Percentiles rank a stretch among this genome's conserved stretches.
These are phyloP conservation scores for Stephania japonica DNA, from an alignment of 164 flowering plant species.

Conservation along the genomic window DNA sequence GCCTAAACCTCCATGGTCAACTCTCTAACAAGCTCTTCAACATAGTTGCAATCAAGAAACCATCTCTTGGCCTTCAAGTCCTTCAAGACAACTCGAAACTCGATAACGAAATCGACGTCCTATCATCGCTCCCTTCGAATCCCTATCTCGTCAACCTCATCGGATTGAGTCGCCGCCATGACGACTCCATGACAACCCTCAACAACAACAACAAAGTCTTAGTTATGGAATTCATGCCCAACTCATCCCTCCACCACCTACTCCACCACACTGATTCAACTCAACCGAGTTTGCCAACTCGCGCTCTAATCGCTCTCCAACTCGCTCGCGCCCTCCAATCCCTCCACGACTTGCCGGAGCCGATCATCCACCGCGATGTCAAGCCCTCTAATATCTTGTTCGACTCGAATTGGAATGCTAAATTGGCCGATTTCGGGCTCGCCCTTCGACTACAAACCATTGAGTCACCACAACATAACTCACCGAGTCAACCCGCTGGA, in stretches of 20 bases:
- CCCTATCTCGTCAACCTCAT: slow-evolving; percentile 34
- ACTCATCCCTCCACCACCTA: slow-evolving; percentile 52
- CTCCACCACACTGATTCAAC: slow-evolving; percentile 33
- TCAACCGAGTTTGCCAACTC: slow-evolving; percentile 36
- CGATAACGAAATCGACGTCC: slow-evolving; percentile 43
- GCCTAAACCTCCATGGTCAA: slow-evolving; percentile 22
- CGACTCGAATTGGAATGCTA: slow-evolving; percentile 45
- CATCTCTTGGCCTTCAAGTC: slow-evolving; percentile 30
- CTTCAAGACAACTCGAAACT: slow-evolving; percentile 43
- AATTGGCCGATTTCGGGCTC: slow-evolving; percentile 63
- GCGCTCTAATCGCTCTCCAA: slow-evolving; percentile 39
- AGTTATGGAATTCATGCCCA: slow-evolving; percentile 62
- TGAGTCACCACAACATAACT: neutral
- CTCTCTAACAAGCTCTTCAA: slow-evolving; percentile 2
- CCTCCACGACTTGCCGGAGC: slow-evolving; percentile 37
- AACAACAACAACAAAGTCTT: slow-evolving; percentile 25
- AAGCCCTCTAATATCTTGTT: slow-evolving; percentile 59
- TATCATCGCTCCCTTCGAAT: slow-evolving; percentile 34
- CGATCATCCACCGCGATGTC: slow-evolving; percentile 56
- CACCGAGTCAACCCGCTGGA: slow-evolving; percentile 47
- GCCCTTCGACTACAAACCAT: slow-evolving; percentile 21
- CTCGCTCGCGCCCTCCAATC: slow-evolving; percentile 41
- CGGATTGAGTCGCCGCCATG: slow-evolving; percentile 29
- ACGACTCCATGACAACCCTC: no score
- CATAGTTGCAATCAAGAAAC: slow-evolving; percentile 42